A percentile compares a stretch with the other conserved stretches of the same genome.
Evolutionary conservation across 2,329 filamentous ascomycete genomes (phyloP).

Genomic region (Anisogramma anomala): DNA sequence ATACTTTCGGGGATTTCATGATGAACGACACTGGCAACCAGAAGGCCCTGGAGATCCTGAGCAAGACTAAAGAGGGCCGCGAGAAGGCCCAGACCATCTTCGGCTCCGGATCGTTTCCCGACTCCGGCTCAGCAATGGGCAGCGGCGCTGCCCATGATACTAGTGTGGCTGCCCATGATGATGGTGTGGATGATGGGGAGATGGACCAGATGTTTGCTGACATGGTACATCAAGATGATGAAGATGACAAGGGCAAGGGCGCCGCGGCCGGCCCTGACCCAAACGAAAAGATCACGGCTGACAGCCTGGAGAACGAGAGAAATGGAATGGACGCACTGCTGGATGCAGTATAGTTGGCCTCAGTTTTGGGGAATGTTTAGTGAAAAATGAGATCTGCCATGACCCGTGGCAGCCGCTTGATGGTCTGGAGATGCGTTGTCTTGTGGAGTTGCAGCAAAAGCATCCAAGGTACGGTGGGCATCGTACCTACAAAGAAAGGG

Average conservation of each 20-base stretch:
- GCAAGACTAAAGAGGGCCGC: slow-evolving; percentile 38
- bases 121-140: neutral
- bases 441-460: too few relatives aligned
- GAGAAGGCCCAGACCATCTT: slow-evolving; percentile 40
- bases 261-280: neutral
- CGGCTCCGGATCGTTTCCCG: slow-evolving; percentile 36
- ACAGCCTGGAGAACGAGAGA: slow-evolving; percentile 33
- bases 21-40: slow-evolving; percentile 32
- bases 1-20: slow-evolving; percentile 34
- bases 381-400: too few relatives aligned
- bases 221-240: slow-evolving; percentile 41
- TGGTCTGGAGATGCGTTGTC: too few relatives aligned
- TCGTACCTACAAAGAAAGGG: too few relatives aligned
- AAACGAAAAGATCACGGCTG: slow-evolving; percentile 25
- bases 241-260: slow-evolving; percentile 30
- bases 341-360: slow-evolving; percentile 32
- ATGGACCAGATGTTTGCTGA: slow-evolving; percentile 46
- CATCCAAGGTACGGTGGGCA: too few relatives aligned
- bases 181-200: slow-evolving; percentile 32
- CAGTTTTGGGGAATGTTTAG: too few relatives aligned
- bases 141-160: slow-evolving; percentile 16
- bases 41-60: slow-evolving; percentile 41
- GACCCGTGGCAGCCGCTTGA: too few relatives aligned
- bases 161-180: slow-evolving; percentile 20
- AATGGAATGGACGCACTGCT: slow-evolving; percentile 36